phyloP scores from a whole-genome alignment of 495 filamentous ascomycete species.

The Neurospora sublineolata region DNA sequence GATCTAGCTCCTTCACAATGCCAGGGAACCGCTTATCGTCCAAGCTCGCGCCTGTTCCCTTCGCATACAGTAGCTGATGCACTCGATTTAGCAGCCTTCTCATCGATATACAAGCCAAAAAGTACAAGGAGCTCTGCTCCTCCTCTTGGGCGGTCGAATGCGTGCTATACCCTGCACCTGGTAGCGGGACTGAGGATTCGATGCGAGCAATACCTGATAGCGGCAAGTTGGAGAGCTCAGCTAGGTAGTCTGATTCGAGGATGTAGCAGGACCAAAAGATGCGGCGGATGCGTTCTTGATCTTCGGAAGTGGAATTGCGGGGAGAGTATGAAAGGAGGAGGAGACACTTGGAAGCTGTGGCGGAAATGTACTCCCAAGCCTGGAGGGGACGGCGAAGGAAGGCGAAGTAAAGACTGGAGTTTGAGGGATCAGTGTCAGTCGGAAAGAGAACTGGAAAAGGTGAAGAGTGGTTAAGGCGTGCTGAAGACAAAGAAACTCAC shows the following conservation, averaged over 20 bases:
- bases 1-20: slow-evolving; percentile 31
- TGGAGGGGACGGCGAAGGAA: slow-evolving; percentile 25
- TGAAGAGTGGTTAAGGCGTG: not conserved
- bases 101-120: slow-evolving; percentile 19
- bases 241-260: slow-evolving; percentile 28
- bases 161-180: slow-evolving; percentile 18
- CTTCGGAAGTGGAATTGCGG: slow-evolving; percentile 12
- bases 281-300: slow-evolving; percentile 30
- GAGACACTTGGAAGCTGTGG: slow-evolving; percentile 26
- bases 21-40: slow-evolving; percentile 28
- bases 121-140: slow-evolving; percentile 17
- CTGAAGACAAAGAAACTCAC: slow-evolving; percentile 6
- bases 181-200: slow-evolving; percentile 31
- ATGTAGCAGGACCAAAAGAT: slow-evolving; percentile 42
- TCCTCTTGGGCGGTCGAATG: slow-evolving; percentile 9
- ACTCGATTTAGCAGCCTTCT: slow-evolving; percentile 16
- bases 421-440: not conserved
- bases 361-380: slow-evolving; percentile 24
- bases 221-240: slow-evolving; percentile 32
- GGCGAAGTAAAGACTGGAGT: slow-evolving; percentile 23
- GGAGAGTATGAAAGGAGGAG: slow-evolving; percentile 24
- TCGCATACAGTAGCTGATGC: slow-evolving; percentile 16
- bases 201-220: slow-evolving; percentile 33
- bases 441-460: not conserved
- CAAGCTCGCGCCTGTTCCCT: slow-evolving; percentile 17